Conservation (phyloP, 768 basidiomycete species). For the Suillus fuscotomentosus region DNA sequence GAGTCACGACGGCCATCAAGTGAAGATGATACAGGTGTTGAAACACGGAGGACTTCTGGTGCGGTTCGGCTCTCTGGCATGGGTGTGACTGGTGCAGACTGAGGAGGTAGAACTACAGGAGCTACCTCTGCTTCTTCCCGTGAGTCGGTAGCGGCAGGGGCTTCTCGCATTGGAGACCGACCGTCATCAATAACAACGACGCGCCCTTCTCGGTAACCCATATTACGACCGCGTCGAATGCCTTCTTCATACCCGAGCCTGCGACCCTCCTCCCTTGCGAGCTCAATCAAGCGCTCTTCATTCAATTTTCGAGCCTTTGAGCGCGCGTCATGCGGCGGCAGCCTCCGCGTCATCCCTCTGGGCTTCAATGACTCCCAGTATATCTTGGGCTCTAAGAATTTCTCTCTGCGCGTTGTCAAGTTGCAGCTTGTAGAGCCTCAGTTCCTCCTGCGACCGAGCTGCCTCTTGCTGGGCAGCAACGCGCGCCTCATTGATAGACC, state of each 20-base stretch:
- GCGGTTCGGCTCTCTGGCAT: conserved; percentile 14
- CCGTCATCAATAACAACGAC: conserved; percentile 13
- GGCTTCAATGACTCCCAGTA: conserved; percentile 46
- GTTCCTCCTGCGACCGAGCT: conserved; percentile 41
- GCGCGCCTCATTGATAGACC: conserved; percentile 32
- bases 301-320: conserved; percentile 43
- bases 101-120: conserved; percentile 14
- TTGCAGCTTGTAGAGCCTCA: conserved; percentile 56
- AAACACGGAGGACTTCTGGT: conserved; percentile 27
- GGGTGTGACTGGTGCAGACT: conserved; percentile 18
- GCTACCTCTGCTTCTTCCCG: conserved; percentile 7
- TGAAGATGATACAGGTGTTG: conserved; percentile 17
- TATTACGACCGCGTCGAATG: conserved; percentile 32
- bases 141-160: conserved; percentile 16
- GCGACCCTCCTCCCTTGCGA: conserved; percentile 55
- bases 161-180: conserved; percentile 17
- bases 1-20: conserved; percentile 17
- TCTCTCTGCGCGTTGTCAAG: conserved; percentile 59
- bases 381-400: conserved; percentile 52
- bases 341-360: conserved; percentile 51
- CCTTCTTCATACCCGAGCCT: conserved; percentile 53
- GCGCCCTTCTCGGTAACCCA: conserved; percentile 29
- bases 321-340: conserved; percentile 43
- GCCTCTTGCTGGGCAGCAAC: conserved; percentile 29
- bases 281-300: conserved; percentile 45